phyloP scores from a whole-genome alignment of 2,329 filamentous ascomycete species.

The Diaporthe helianthi region DNA sequence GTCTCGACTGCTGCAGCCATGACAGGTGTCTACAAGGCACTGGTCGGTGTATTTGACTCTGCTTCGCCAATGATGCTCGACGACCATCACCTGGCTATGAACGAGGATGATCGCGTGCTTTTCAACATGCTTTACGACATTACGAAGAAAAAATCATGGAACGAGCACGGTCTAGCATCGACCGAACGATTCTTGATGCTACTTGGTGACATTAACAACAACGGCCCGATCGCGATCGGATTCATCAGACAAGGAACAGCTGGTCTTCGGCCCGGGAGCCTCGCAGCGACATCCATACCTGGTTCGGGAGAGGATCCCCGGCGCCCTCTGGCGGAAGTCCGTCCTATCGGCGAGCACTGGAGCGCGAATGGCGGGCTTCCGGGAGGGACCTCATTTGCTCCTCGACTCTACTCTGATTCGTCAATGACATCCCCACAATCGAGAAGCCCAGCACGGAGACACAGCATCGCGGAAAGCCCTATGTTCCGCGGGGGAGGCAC shows the following conservation, averaged over 20 bases:
- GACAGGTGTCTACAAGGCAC: slow-evolving; percentile 57
- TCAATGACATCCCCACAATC: slow-evolving; percentile 43
- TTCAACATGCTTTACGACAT: slow-evolving; percentile 52
- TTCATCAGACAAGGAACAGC: slow-evolving; percentile 50
- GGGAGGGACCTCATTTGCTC: slow-evolving; percentile 41
- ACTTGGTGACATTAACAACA: slow-evolving; percentile 53
- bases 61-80: slow-evolving; percentile 55
- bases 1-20: slow-evolving; percentile 45
- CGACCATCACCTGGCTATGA: slow-evolving; percentile 48
- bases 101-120: slow-evolving; percentile 54
- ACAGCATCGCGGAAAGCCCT: slow-evolving; percentile 56
- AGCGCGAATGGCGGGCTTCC: slow-evolving; percentile 37
- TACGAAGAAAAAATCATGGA: slow-evolving; percentile 57
- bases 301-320: slow-evolving; percentile 45
- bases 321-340: slow-evolving; percentile 49
- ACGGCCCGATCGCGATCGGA: slow-evolving; percentile 48
- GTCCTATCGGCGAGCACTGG: slow-evolving; percentile 49
- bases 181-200: slow-evolving; percentile 58
- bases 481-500: slow-evolving; percentile 49
- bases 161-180: slow-evolving; percentile 52
- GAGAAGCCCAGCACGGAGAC: slow-evolving; percentile 45
- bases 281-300: slow-evolving; percentile 45
- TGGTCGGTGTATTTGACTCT: slow-evolving; percentile 57
- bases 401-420: slow-evolving; percentile 40
- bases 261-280: slow-evolving; percentile 40